Evolutionary conservation across 805 yeast species (phyloP), one percentile per base, ranked within the genome.

Genomic region (Deakozyma indianensis): DNA sequence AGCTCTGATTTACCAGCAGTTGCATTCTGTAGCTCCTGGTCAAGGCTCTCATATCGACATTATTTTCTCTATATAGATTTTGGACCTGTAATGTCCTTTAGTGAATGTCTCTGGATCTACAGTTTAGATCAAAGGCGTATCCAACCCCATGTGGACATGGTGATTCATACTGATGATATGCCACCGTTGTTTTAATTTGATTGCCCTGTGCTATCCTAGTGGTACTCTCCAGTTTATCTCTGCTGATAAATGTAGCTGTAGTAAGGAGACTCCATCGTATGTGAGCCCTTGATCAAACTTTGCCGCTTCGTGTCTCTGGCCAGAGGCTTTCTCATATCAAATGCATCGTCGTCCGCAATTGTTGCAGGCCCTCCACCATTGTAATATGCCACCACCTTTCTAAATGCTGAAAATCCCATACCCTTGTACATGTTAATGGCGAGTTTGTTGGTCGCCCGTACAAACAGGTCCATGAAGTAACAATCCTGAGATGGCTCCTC

Each of bases 341-440:
- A 88, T 0, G 96, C 97, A 66, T 90, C 96, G 61, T 88, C 96
- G 51, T 77, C 64, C 7, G 68, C 58, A 23, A 66, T 65, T 27
- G 67, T 73, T 27, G 38, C 5, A 7, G 73, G 60, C 47, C 67
- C 67, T 2, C 64, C 65, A 3, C 67, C 56, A 11, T 87, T 85
- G 59, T 92, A 92, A 58, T 92, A 92, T 0, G 90, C 90, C 11
- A 86, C 76, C 3, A 92, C 97, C 44, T 98, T 64, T 61, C 98
- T 65, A 58, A 71, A 92, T 0, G 87, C 84, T 7, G 78, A 69
- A 57, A 88, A 92, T 0, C 96, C 97, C 46, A 92, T 61, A 53
- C 83, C 81, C 57, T 85, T 90, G 60, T 92, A 92, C 56, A 92
- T 64, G 43, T 75, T 78, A 1, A 86, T 74, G 0, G 96, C 98